Evolutionary conservation across 208 protist species (phyloP).

Genomic region (Trypanosoma melophagium): DNA sequence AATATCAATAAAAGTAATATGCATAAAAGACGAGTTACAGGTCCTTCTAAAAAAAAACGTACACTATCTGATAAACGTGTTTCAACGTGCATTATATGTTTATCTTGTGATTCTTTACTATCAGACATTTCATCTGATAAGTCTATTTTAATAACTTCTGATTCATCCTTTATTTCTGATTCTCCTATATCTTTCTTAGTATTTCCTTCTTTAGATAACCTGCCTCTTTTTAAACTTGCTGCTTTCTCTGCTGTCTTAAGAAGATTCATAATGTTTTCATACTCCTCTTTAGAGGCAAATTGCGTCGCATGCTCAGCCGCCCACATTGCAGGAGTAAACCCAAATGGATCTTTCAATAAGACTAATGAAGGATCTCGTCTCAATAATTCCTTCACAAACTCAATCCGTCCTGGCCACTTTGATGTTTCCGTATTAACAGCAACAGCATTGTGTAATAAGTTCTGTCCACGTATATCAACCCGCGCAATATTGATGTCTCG

Average conservation of each 20-base stretch:
- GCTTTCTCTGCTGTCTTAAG: slow-evolving; percentile 20
- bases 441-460: slow-evolving; percentile 40
- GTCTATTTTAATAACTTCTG: neutral
- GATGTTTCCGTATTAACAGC: slow-evolving; percentile 26
- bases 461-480: slow-evolving; percentile 22
- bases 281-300: slow-evolving; percentile 22
- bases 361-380: slow-evolving; percentile 16
- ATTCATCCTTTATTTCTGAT: neutral
- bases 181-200: neutral
- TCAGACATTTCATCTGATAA: neutral
- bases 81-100: neutral
- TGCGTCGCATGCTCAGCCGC: slow-evolving; percentile 34
- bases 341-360: slow-evolving; percentile 32
- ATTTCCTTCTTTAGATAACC: neutral
- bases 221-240: neutral
- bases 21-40: slow-evolving; percentile 24
- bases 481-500: slow-evolving; percentile 13
- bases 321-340: slow-evolving; percentile 38
- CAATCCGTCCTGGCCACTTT: slow-evolving; percentile 31
- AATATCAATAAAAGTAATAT: slow-evolving; percentile 27
- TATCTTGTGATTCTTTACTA: neutral
- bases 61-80: slow-evolving; percentile 22
- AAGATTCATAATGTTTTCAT: slow-evolving; percentile 14
- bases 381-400: slow-evolving; percentile 33
- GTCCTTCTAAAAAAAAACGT: slow-evolving; percentile 30